Evolutionary conservation across 257 asterid genomes (phyloP).

Genomic region (Scutellaria minor): DNA sequence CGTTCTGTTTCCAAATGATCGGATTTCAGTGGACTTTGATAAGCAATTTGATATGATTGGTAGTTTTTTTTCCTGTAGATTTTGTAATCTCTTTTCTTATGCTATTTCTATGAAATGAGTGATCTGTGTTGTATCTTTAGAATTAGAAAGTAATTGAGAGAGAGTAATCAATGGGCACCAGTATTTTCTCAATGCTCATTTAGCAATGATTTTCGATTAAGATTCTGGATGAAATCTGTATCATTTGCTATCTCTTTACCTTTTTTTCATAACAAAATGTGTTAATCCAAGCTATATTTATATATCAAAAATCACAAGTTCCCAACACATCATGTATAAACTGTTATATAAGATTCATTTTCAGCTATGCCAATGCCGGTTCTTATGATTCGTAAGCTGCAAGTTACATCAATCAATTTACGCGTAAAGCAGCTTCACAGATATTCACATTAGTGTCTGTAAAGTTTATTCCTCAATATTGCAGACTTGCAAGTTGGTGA

Average conservation of each 20-base stretch:
- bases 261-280: neutral
- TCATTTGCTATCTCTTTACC: neutral
- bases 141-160: too few relatives aligned
- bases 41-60: neutral
- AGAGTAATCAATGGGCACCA: neutral
- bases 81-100: neutral
- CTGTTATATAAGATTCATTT: too few relatives aligned
- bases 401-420: neutral
- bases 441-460: neutral
- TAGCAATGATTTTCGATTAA: neutral
- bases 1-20: neutral
- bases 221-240: neutral
- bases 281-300: neutral
- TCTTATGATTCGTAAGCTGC: neutral
- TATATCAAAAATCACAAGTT: neutral
- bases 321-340: too few relatives aligned
- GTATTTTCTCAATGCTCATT: neutral
- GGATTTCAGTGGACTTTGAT: neutral
- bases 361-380: neutral
- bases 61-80: neutral
- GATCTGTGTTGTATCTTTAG: neutral
- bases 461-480: too few relatives aligned
- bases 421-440: neutral
- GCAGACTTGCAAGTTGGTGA: neutral
- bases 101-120: too few relatives aligned